Conservation (phyloP, 225 moss, liverwort and hornwort species). For the Rhytidiadelphus loreus region DNA sequence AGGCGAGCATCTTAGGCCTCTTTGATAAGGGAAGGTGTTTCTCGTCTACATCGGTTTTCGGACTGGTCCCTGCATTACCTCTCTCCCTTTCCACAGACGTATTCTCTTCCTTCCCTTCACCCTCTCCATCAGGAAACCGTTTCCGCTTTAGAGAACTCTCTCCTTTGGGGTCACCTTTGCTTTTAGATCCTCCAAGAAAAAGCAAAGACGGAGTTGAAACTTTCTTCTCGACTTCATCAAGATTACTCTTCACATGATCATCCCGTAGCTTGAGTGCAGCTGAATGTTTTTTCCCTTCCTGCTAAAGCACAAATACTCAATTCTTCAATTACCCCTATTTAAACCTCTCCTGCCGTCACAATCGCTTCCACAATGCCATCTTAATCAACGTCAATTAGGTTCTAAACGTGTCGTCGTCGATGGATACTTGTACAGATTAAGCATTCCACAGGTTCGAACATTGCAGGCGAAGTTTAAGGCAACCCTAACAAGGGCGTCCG, state of each 20-base stretch:
- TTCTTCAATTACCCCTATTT: not conserved
- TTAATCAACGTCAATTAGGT: not conserved
- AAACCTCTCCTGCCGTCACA: not conserved
- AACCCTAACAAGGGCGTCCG: not conserved
- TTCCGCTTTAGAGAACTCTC: slow-evolving; percentile 21
- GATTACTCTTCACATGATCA: slow-evolving; percentile 9
- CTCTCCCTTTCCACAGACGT: slow-evolving; percentile 1
- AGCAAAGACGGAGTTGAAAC: not conserved
- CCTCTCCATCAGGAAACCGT: slow-evolving; percentile 12
- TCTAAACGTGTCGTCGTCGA: not conserved
- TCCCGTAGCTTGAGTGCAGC: slow-evolving; percentile 11
- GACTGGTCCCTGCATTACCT: slow-evolving; percentile 7
- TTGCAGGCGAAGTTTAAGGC: not conserved
- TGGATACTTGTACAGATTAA: not conserved
- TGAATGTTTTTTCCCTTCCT: slow-evolving; percentile 31
- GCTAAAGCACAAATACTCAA: not conserved
- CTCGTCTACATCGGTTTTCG: slow-evolving; percentile 23
- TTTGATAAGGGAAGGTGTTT: slow-evolving; percentile 30
- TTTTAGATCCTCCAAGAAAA: slow-evolving; percentile 2
- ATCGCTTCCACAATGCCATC: not conserved
- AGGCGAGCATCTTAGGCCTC: slow-evolving; percentile 32
- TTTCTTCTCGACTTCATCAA: slow-evolving; percentile 6
- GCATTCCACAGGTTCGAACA: not conserved
- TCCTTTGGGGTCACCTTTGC: slow-evolving; percentile 12
- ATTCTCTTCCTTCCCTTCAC: slow-evolving; percentile 17